Percentiles rank a stretch among this genome's conserved stretches.
These are phyloP conservation scores for Sugiyamaella smithiae DNA, from an alignment of 805 yeast genomes.

Conservation along the genomic window DNA sequence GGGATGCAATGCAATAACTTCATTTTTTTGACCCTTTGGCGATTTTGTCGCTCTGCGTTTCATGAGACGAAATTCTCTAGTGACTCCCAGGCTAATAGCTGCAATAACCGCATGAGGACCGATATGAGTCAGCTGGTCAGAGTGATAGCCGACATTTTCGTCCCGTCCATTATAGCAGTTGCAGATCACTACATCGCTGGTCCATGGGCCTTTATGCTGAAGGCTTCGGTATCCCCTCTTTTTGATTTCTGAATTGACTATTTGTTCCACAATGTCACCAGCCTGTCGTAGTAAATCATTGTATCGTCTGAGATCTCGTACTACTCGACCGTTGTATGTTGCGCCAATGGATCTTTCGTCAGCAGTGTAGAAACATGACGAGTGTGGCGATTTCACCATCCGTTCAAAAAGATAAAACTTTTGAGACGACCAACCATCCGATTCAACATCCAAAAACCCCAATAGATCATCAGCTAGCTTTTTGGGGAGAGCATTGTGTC, in stretches of 20 bases:
- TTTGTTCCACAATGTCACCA: conserved; percentile 39
- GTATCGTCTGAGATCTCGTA: conserved; percentile 35
- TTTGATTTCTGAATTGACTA: conserved; percentile 40
- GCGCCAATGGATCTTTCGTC: conserved; percentile 24
- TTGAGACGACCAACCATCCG: conserved; percentile 40
- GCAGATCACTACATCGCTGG: conserved; percentile 51
- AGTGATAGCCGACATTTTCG: conserved; percentile 67
- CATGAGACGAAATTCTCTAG: conserved; percentile 62
- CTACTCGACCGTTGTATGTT: conserved; percentile 41
- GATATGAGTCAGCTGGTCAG: conserved; percentile 66
- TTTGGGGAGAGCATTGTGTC: conserved; percentile 51
- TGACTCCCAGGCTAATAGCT: conserved; percentile 65
- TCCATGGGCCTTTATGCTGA: conserved; percentile 47
- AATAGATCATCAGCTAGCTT: conserved; percentile 48
- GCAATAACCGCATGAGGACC: conserved; percentile 73
- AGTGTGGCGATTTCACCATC: conserved; percentile 57
- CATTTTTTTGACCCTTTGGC: conserved; percentile 21
- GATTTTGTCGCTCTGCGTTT: conserved; percentile 15
- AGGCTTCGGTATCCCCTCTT: conserved; percentile 36
- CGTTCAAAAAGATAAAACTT: conserved; percentile 64
- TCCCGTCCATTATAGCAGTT: conserved; percentile 52
- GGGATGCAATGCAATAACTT: conserved; percentile 52
- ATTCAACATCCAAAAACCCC: conserved; percentile 41
- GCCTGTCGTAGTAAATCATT: conserved; percentile 42
- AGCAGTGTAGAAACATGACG: conserved; percentile 40